Conservation (phyloP, 1,284 basidiomycete species). For the Amylostereum areolatum region DNA sequence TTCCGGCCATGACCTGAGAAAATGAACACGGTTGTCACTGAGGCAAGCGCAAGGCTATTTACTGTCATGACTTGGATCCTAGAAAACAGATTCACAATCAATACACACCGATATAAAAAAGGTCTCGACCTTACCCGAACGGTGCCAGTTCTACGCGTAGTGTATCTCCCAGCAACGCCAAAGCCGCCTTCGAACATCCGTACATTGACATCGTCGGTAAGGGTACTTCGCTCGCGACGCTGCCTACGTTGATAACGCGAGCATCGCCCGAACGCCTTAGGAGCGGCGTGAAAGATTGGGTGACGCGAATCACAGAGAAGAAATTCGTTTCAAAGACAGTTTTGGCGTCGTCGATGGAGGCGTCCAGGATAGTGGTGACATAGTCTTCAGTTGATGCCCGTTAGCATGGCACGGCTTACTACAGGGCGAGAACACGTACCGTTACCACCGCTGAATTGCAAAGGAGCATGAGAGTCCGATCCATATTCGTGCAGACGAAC, state of each 20-base stretch:
- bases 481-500: background rate
- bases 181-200: constrained; percentile 24
- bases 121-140: constrained; percentile 1
- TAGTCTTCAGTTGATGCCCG: background rate
- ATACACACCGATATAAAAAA: constrained; percentile 2
- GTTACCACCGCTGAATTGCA: background rate
- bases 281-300: constrained; percentile 23
- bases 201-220: constrained; percentile 21
- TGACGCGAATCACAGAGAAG: constrained; percentile 22
- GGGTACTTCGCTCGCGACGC: constrained; percentile 20
- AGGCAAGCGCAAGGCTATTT: background rate
- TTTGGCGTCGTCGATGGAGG: constrained; percentile 15
- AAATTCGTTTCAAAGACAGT: constrained; percentile 24
- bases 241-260: constrained; percentile 23
- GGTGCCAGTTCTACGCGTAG: constrained; percentile 25
- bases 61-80: constrained; percentile 28
- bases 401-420: background rate
- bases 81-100: background rate
- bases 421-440: background rate
- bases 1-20: constrained; percentile 23
- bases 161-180: constrained; percentile 22
- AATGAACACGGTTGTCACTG: background rate
- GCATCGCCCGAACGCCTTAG: constrained; percentile 20
- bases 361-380: constrained; percentile 15
- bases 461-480: background rate